Evolutionary conservation across 2,329 filamentous ascomycete species (phyloP), one percentile per base, ranked within the genome.

Genomic region (Atkinsonella texensis): DNA sequence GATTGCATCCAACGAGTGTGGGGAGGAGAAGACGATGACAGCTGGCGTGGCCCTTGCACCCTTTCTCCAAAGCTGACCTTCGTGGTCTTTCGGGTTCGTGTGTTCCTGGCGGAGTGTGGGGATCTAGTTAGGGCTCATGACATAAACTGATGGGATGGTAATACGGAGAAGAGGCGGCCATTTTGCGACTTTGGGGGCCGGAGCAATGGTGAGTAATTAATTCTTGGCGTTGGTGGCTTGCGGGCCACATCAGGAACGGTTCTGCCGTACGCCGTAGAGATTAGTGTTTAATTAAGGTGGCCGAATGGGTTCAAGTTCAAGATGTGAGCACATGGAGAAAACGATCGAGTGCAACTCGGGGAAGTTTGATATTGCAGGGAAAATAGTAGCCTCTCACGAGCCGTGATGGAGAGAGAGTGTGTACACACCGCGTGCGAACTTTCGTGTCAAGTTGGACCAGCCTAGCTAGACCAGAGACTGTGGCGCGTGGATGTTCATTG

Each of bases 11-110:
- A 49, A 28, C 23, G 17, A 32, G 43, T n/a, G 41, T 18, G 32
- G 35, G 46, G 35, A 46, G 42, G 45, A 47, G 43, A 28, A 28
- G 28, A 20, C 13, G 33, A 23, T 31, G 43, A 46, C 35, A 10
- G 43, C 38, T 41, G 43, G 49, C 15, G 23, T 11, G n/a, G 48
- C 23, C 35, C 23, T 28, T 41, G 33, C 42, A 17, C 31, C 35
- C 39, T 41, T 48, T 45, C 42, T 23, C 50, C 50, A 33, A 38
- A 43, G 50, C 33, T 38, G 50, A 44, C 44, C 39, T 48, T 15
- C 4, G 50, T 28, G 38, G 50, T 43, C 31, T 43, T 15, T 18
- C 5, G 13, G 23, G 20, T 46, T 28, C 41, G 49, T 46, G 23
- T 32, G 49, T 43, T 51, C 41, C 40, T 35, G 41, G 42, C 38